A percentile compares a stretch with the other conserved stretches of the same genome.
phyloP scores from a whole-genome alignment of 208 protist genomes.

The Naegleria gruberi region DNA sequence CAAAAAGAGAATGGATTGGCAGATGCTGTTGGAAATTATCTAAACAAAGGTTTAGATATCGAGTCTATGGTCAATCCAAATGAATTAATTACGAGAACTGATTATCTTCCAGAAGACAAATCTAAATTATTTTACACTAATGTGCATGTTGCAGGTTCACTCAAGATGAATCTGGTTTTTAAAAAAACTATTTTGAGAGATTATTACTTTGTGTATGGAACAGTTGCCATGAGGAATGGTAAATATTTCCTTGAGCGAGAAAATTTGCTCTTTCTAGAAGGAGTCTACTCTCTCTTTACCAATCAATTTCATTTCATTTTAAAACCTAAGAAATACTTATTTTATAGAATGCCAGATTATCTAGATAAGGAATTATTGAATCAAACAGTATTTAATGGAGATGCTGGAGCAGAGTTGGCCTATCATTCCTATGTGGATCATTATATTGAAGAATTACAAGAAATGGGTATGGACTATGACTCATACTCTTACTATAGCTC shows the following conservation, averaged over 20 bases:
- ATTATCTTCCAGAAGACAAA: neutral
- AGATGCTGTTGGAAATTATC: neutral
- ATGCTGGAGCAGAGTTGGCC: neutral
- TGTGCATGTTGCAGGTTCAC: neutral
- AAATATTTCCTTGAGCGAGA: neutral
- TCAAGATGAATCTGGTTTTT: neutral
- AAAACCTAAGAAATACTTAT: neutral
- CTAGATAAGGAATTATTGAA: neutral
- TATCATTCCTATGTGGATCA: neutral
- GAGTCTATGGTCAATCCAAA: neutral
- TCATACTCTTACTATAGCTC: neutral
- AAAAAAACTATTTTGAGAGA: conserved; percentile 15
- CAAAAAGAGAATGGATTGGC: neutral
- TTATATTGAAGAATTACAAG: neutral
- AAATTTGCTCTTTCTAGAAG: neutral
- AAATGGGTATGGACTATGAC: neutral
- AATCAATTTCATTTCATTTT: neutral
- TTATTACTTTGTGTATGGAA: neutral
- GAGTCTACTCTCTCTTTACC: neutral
- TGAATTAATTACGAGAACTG: no score
- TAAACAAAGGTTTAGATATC: neutral
- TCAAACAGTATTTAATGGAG: neutral
- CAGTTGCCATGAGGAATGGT: neutral
- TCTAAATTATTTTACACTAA: neutral
- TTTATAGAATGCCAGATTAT: neutral